These are phyloP conservation scores for Phenoliferia sp. DNA, from an alignment of 1,284 basidiomycete species.

Conservation along the genomic window DNA sequence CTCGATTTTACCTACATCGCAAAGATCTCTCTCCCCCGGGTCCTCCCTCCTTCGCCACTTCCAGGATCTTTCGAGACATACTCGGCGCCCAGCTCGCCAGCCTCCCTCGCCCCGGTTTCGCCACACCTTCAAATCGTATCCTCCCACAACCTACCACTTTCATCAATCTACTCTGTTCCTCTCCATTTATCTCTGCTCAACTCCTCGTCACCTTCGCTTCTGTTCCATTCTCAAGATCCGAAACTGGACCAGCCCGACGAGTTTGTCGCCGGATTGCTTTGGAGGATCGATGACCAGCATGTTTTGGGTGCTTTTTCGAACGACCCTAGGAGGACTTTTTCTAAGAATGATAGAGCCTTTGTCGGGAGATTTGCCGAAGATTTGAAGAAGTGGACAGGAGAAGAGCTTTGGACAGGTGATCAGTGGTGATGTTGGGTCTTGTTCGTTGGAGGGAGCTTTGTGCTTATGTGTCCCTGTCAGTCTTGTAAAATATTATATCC, in stretches of 20 bases:
- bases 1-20: slow-evolving; percentile 22
- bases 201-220: slow-evolving; percentile 10
- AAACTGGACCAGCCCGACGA: slow-evolving; percentile 10
- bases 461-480: no score
- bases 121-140: slow-evolving; percentile 14
- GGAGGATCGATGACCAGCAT: slow-evolving; percentile 2
- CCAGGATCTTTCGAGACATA: no score
- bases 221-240: slow-evolving; percentile 1
- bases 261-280: slow-evolving; percentile 13
- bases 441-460: no score
- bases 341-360: slow-evolving; percentile 18
- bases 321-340: slow-evolving; percentile 16
- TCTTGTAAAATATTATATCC: no score
- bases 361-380: slow-evolving; percentile 11
- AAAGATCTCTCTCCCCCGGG: neutral
- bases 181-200: slow-evolving; percentile 5
- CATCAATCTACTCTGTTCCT: slow-evolving; percentile 14
- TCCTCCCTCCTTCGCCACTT: neutral
- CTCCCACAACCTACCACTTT: slow-evolving; percentile 18
- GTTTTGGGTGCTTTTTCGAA: slow-evolving; percentile 21
- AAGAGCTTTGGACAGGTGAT: no score
- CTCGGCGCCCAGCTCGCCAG: no score
- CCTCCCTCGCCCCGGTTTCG: neutral
- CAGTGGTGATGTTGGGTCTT: no score
- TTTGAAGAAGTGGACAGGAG: slow-evolving; percentile 5